A percentile compares a stretch with the other conserved stretches of the same genome.
These are phyloP conservation scores for Cystobasidium slooffiae DNA, from an alignment of 1,284 basidiomycete genomes.

Conservation along the genomic window DNA sequence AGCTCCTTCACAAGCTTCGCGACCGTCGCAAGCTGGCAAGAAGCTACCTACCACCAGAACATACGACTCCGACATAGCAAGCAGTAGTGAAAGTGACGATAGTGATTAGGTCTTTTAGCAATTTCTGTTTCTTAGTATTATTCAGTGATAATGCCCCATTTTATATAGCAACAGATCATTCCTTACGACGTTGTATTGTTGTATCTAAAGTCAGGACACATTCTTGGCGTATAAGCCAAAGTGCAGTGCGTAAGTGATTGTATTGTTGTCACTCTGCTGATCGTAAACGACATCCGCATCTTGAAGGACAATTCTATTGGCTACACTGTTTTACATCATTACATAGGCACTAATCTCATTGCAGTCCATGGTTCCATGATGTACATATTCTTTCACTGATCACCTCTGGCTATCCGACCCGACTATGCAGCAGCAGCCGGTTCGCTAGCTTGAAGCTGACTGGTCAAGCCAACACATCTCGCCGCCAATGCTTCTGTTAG, in stretches of 20 bases:
- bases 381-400: background rate
- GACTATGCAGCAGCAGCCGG: background rate
- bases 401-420: background rate
- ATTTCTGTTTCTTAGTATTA: background rate
- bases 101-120: conserved; percentile 6
- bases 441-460: background rate
- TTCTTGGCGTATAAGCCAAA: no score
- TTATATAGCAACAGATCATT: background rate
- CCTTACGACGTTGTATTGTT: no score
- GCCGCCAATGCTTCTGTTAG: conserved; percentile 37
- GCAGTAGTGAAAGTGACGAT: conserved; percentile 42
- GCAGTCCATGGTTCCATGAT: no score
- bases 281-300: background rate
- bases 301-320: background rate
- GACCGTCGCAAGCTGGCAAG: conserved; percentile 13
- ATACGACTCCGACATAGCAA: conserved; percentile 40
- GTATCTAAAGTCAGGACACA: no score
- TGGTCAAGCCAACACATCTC: conserved; percentile 21
- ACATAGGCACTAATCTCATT: no score
- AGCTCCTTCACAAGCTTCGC: background rate
- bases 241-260: no score
- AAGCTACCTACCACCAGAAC: conserved; percentile 8
- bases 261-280: no score
- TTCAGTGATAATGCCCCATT: background rate
- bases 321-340: background rate